Evolutionary conservation across 208 protist species (phyloP).

Genomic region (Crithidia mellificae): DNA sequence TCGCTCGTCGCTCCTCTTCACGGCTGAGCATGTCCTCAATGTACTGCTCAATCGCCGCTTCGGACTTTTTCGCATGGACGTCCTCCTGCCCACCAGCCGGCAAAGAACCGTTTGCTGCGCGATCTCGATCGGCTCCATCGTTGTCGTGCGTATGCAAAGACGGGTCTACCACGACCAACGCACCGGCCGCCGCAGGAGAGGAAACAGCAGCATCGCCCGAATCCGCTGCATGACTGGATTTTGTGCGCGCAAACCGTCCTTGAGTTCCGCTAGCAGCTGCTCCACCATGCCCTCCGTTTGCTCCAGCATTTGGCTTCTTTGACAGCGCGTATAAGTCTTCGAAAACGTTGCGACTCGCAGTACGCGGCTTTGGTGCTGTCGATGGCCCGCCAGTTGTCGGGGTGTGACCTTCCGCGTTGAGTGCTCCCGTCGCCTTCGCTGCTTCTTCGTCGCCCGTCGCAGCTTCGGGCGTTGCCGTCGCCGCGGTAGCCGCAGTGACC

Average conservation of each 20-base stretch:
- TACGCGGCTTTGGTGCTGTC: not conserved
- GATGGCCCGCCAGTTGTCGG: too few species aligned
- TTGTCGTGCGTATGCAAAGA: too few species aligned
- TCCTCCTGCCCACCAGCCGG: too few species aligned
- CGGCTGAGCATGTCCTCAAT: slow-evolving; percentile 27
- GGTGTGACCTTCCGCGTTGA: not conserved
- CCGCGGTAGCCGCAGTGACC: not conserved
- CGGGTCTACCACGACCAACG: not conserved
- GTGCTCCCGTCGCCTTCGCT: not conserved
- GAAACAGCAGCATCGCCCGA: not conserved
- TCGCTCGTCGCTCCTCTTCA: slow-evolving; percentile 29
- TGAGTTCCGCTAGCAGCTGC: not conserved
- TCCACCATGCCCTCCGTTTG: not conserved
- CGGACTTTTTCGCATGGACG: slow-evolving; percentile 3
- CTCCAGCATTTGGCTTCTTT: not conserved
- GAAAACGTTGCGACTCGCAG: slow-evolving; percentile 8
- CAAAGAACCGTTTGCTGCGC: too few species aligned
- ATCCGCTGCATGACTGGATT: not conserved
- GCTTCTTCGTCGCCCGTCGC: not conserved
- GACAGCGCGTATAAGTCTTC: slow-evolving; percentile 12
- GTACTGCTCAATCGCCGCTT: slow-evolving; percentile 28
- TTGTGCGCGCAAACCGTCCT: not conserved
- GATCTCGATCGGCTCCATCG: too few species aligned
- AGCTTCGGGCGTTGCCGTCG: not conserved
- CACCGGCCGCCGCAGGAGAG: not conserved